A percentile compares a stretch with the other conserved stretches of the same genome.
These are phyloP conservation scores for Periconia digitata DNA, from an alignment of 2,329 filamentous ascomycete genomes.

Conservation along the genomic window DNA sequence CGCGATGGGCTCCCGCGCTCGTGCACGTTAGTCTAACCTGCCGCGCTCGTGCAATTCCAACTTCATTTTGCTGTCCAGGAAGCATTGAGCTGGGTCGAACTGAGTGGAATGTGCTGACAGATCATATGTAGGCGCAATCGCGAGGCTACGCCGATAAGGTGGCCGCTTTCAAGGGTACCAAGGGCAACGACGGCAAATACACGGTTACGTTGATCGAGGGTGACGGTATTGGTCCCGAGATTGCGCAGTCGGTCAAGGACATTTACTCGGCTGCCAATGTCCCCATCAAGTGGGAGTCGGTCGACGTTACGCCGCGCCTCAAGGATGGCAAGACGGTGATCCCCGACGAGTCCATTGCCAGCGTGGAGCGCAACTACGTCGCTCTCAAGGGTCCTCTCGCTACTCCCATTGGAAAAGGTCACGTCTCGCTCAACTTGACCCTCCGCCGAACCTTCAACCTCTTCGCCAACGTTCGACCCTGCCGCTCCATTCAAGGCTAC, in stretches of 20 bases:
- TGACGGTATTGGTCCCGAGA: slow-evolving; percentile 98
- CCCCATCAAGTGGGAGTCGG: slow-evolving; percentile 94
- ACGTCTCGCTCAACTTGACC: slow-evolving; percentile 98
- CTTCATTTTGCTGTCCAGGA: background rate
- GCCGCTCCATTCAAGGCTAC: slow-evolving; percentile 94
- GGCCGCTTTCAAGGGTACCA: slow-evolving; percentile 90
- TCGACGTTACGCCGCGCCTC: slow-evolving; percentile 91
- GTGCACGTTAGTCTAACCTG: slow-evolving; percentile 58
- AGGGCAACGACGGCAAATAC: slow-evolving; percentile 90
- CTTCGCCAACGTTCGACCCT: slow-evolving; percentile 98
- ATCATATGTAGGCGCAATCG: background rate
- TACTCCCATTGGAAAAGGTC: slow-evolving; percentile 97
- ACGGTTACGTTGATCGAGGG: slow-evolving; percentile 97
- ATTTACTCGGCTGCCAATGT: slow-evolving; percentile 96
- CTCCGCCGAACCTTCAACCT: slow-evolving; percentile 99
- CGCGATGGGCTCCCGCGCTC: slow-evolving; percentile 51
- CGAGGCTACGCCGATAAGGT: slow-evolving; percentile 50
- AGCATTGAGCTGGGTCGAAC: background rate
- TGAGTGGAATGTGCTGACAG: background rate
- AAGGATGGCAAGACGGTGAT: slow-evolving; percentile 97
- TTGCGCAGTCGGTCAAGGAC: slow-evolving; percentile 96
- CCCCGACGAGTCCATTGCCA: slow-evolving; percentile 87
- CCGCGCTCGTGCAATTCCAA: background rate
- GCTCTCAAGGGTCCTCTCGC: slow-evolving; percentile 97
- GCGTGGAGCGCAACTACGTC: slow-evolving; percentile 93